Conservation (phyloP, 2,329 filamentous ascomycete species). For the Pestalotiopsis sp. region DNA sequence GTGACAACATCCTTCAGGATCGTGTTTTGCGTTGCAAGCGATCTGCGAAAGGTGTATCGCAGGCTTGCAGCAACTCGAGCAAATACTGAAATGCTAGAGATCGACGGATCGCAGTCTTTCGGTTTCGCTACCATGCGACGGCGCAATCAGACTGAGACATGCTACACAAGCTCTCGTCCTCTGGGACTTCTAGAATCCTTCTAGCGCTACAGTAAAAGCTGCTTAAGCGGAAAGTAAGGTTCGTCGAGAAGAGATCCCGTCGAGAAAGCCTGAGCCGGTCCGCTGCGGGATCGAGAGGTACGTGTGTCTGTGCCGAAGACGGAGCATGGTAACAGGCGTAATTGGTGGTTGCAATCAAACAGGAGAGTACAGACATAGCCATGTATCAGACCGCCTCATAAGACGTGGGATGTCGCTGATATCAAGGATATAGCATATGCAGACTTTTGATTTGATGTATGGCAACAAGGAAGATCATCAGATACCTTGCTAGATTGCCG, state of each 20-base stretch:
- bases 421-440: neutral
- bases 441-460: neutral
- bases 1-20: neutral
- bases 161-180: neutral
- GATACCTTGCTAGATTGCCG: neutral
- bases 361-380: neutral
- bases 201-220: neutral
- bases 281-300: neutral
- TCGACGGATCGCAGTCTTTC: neutral
- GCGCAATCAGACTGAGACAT: neutral
- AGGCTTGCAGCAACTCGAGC: neutral
- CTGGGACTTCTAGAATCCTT: neutral
- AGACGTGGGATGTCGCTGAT: neutral
- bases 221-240: neutral
- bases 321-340: neutral
- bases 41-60: neutral
- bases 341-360: neutral
- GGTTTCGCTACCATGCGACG: neutral
- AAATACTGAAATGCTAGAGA: neutral
- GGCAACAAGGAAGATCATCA: neutral
- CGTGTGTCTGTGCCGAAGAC: neutral
- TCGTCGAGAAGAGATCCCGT: neutral
- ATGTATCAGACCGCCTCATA: neutral
- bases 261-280: neutral
- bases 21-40: neutral